Evolutionary conservation across 1,139 yeast genomes (phyloP).

Genomic region (Starmera stellimalicola): DNA sequence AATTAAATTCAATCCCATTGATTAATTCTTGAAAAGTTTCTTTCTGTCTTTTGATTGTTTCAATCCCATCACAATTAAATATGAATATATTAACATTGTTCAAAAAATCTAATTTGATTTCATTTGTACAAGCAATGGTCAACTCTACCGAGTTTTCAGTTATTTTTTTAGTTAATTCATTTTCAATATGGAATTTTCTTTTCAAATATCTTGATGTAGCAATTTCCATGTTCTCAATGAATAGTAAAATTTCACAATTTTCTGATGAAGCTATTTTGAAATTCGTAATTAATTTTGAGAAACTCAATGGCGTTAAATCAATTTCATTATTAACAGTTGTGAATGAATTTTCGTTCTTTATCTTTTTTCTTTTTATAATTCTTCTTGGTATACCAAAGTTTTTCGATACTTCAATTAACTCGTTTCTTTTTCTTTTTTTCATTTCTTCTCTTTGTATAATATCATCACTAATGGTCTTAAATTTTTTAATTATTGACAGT

Average conservation of each 20-base stretch:
- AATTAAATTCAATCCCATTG: conserved; percentile 23
- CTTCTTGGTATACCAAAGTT: conserved; percentile 25
- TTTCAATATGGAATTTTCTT: conserved; percentile 10
- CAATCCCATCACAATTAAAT: conserved; percentile 28
- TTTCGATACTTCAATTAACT: conserved; percentile 27
- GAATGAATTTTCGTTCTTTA: conserved; percentile 3
- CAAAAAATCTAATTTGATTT: conserved; percentile 12
- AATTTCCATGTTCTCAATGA: conserved; percentile 9
- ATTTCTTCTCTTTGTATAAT: conserved; percentile 21
- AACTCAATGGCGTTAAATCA: conserved; percentile 11
- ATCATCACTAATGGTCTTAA: conserved; percentile 22
- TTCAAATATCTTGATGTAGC: conserved; percentile 13
- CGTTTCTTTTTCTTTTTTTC: conserved; percentile 33
- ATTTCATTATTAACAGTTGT: conserved; percentile 3
- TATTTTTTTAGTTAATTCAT: not conserved
- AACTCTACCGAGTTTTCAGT: conserved; percentile 1
- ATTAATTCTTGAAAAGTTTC: conserved; percentile 23
- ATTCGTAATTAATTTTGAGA: conserved; percentile 12
- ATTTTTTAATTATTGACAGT: conserved; percentile 18
- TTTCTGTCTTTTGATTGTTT: conserved; percentile 24
- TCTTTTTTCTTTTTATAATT: conserved; percentile 16
- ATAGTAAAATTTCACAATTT: conserved; percentile 20
- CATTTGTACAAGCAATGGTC: conserved; percentile 6
- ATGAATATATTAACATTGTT: conserved; percentile 23
- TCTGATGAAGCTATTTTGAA: conserved; percentile 6